phyloP scores from a whole-genome alignment of 441 rosid genomes.

The Manihot esculenta region DNA sequence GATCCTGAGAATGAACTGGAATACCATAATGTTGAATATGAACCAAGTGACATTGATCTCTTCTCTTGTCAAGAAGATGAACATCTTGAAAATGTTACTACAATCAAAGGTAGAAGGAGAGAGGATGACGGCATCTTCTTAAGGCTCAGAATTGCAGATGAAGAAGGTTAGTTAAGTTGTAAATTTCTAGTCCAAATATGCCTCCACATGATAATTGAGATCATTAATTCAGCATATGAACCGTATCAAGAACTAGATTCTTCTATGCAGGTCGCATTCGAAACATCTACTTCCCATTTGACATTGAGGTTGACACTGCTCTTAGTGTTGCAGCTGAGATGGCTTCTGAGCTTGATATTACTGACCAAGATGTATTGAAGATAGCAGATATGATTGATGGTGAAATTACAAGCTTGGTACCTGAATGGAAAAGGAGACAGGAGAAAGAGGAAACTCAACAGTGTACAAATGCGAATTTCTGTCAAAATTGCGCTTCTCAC shows the following conservation, averaged over 20 bases:
- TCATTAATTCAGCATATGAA: not conserved
- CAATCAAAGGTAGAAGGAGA: constrained; percentile 67
- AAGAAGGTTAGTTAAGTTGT: constrained; percentile 56
- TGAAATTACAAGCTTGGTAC: constrained; percentile 72
- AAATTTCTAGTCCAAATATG: constrained; percentile 4
- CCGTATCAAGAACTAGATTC: constrained; percentile 13
- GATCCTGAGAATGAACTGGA: constrained; percentile 39
- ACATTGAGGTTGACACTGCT: constrained; percentile 71
- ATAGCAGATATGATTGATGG: constrained; percentile 90
- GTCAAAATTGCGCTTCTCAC: constrained; percentile 49
- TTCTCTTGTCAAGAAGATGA: constrained; percentile 61
- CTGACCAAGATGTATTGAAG: constrained; percentile 73
- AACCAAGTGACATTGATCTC: constrained; percentile 53
- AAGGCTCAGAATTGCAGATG: constrained; percentile 64
- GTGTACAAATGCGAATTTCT: constrained; percentile 27
- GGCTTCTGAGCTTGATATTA: constrained; percentile 80
- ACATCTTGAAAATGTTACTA: constrained; percentile 37
- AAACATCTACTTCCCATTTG: constrained; percentile 88
- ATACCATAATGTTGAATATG: constrained; percentile 44
- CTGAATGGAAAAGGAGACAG: constrained; percentile 56
- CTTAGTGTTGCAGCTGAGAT: constrained; percentile 84
- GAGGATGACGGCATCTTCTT: constrained; percentile 61
- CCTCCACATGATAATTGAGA: not conserved
- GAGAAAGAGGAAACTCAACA: constrained; percentile 33
- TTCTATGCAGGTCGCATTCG: constrained; percentile 61